Evolutionary conservation across 441 rosid genomes (phyloP), one percentile per base, ranked within the genome.

Genomic region (Pelargonium citronellum): DNA sequence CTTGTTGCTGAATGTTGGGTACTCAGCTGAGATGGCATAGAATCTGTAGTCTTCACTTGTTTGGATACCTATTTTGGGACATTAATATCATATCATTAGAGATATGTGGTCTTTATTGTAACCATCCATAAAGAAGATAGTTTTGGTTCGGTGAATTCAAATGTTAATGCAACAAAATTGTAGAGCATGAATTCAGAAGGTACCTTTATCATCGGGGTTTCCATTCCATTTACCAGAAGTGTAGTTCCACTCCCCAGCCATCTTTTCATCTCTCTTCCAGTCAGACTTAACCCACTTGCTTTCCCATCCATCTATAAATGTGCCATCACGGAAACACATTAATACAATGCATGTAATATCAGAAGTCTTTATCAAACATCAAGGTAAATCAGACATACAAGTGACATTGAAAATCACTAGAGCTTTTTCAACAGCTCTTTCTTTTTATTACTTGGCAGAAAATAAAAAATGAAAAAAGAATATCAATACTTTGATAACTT

Each of bases 1-100:
- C 83, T 94, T 94, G 86, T 87, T 94, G 84, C 89, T 94, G 81
- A 94, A 81, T 72, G 83, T 89, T 34, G 98, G 96, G 79, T 79
- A 91, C 79, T 90, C 90, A 70, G 96, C 96, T 24, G 98, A 94
- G 71, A 90, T 88, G 68, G 98, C 98, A 86, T 88, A 94, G 79
- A 91, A 89, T 70, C 91, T 90, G 80, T 87, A 75, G 79, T 94
- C 98, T 73, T 91, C 92, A 63, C 96, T 85, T 12, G 98, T 94
- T 69, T 91, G 95, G 66, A 94, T 91, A 82, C 97, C 98, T 93
- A 68, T n/a, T 71, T 47, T 9, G 64, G 34, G 24, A 66, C 44
- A 62, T 8, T 2, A 43, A 69, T 17, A 7, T 66, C 8, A 53
- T 66, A 16, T 55, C 16, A 16, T 55, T 16, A 55, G 22, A 55